A percentile compares a stretch with the other conserved stretches of the same genome.
These are phyloP conservation scores for Komagataella phaffii DNA, from an alignment of 805 yeast genomes.

Conservation along the genomic window DNA sequence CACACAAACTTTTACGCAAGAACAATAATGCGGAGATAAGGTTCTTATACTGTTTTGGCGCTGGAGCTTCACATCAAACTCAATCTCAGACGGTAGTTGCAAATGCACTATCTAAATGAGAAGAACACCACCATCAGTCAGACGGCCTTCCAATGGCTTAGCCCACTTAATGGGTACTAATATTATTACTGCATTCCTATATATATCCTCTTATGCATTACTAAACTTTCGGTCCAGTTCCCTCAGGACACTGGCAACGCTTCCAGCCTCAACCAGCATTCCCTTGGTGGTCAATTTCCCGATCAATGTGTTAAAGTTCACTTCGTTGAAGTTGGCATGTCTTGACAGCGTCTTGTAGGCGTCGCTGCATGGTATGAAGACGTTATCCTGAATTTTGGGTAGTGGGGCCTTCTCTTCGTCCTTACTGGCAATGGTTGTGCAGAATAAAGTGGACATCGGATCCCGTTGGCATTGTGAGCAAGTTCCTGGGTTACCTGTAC, in stretches of 20 bases:
- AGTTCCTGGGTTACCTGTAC: slow-evolving; percentile 84
- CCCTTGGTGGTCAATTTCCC: slow-evolving; percentile 70
- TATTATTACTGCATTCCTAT: not conserved
- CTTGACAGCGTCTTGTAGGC: slow-evolving; percentile 80
- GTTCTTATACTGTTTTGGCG: too few relatives aligned
- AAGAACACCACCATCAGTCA: not conserved
- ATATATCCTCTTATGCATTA: not conserved
- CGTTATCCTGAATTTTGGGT: slow-evolving; percentile 5
- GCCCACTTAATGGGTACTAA: not conserved
- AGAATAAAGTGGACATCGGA: slow-evolving; percentile 80
- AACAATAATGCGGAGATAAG: not conserved
- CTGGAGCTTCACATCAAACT: too few relatives aligned
- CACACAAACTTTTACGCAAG: not conserved
- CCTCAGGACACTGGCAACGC: slow-evolving; percentile 73
- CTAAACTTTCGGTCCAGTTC: slow-evolving; percentile 59
- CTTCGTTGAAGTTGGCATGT: slow-evolving; percentile 63
- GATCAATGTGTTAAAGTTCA: slow-evolving; percentile 62
- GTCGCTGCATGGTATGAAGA: slow-evolving; percentile 75
- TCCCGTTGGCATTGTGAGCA: slow-evolving; percentile 74
- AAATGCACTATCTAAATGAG: too few relatives aligned
- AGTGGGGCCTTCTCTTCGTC: slow-evolving; percentile 10
- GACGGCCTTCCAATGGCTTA: not conserved
- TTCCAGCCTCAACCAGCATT: slow-evolving; percentile 84
- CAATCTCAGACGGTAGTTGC: too few relatives aligned
- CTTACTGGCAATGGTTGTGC: slow-evolving; percentile 68